Base-by-base conservation (phyloP, 371 early-diverging fungal species). In the Dentiscutata heterogama region DNA sequence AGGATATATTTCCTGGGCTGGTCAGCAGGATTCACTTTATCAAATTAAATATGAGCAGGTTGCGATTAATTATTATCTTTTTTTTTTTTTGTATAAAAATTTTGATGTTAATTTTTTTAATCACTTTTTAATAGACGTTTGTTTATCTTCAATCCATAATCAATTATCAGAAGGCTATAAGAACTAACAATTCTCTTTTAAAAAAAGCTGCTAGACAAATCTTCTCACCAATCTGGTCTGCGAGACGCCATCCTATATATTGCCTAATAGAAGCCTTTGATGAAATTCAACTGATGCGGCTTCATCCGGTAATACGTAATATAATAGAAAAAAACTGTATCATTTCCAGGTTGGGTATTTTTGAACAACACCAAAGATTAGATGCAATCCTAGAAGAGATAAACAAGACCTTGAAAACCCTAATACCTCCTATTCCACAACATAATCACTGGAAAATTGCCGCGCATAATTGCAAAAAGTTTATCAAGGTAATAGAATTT, bases 11-110 rank as follows among this genome's bases (percentile, higher is more conserved):
- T 54, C 50, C 25, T 60, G 76, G 76, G 60, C 29, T 27, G 22
- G 39, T 29, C 60, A 75, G 31, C 4, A 75, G 16, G 60, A 75
- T 75, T 20, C 27, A 58, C 27, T 60, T 35, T 75, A 75, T 75
- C 76, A 75, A 20, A 0, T 75, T 25, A 75, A 75, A 75, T 75
- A 58, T 75, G 39, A 60, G 29, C 31, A 75, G 31, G 76, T 75
- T 56, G 39, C 16, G 31, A 42, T 42, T 8, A 42, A 42, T 60
- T 22, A 8, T 61, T 27, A 61, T 61, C 14, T 22, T 61, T n/a
- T 25, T 39, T 3, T 6, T 3, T 2, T 39, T 3, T 6, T 39
- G 6, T 42, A 8, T 42, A 8, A 42, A 42, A n/a, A n/a, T n/a
- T n/a, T 42, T 42, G 10, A 3, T 42, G 8, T 42, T 42, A 8